Base-by-base conservation (phyloP, 1,139 yeast genomes). In the Nakaseomyces nivariensis region DNA sequence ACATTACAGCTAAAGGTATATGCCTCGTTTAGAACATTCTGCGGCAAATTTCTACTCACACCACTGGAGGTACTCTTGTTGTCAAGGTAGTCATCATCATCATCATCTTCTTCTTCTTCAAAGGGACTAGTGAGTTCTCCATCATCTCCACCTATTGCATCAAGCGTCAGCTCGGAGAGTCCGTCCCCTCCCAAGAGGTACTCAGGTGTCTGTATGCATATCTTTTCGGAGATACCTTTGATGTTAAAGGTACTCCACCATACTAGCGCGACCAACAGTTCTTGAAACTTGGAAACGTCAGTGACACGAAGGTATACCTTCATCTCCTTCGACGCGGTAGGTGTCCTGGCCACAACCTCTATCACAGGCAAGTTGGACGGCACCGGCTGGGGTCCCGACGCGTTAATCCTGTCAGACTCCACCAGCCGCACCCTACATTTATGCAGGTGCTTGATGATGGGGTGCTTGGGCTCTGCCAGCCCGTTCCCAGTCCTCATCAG, bases 191-290 rank as follows among this genome's bases (percentile, higher is more conserved):
- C 40, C 10, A 38, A n/a, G 10, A 41, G 34, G 25, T 41, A 41
- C 34, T 41, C 44, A 8, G 57, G 57, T 13, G 50, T 49, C 22
- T 50, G 43, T 37, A 52, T 26, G 13, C 42, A 48, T 26, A 43
- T 46, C 3, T 82, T 82, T 54, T 78, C 77, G 32, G 75, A 75
- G 13, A 82, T 63, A 0, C 88, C 86, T 41, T 67, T 72, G 1
- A 82, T 79, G 53, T 72, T 75, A 56, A 83, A 60, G 46, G 76
- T 72, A 56, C 81, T 84, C 92, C 94, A 84, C 45, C 81, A 76
- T 36, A 81, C 60, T 45, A 83, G 66, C 25, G 76, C 62, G 43
- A 78, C 69, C n/a, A 83, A 56, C 32, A 83, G 61, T 47, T 70
- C 69, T 34, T 76, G 72, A 53, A 81, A 80, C 41, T 68, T 70